Evolutionary conservation across 2,329 filamentous ascomycete genomes (phyloP).

Genomic region (Daldinia sp.): DNA sequence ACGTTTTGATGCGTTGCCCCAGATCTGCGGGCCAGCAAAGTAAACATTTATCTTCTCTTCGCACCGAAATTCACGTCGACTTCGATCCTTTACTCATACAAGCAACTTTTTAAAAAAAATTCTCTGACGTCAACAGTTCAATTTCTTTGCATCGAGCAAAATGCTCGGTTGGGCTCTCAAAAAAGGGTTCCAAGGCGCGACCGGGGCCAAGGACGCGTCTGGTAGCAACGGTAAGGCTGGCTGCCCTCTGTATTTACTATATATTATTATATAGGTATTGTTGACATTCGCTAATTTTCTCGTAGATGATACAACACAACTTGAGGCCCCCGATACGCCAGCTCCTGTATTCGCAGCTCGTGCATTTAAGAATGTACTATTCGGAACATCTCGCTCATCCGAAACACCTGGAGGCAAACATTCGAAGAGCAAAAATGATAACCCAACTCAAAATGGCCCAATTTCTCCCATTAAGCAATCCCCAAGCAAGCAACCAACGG

Average conservation of each 20-base stretch:
- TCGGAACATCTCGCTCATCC: constrained; percentile 65
- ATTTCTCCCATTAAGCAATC: constrained; percentile 64
- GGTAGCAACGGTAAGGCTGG: constrained; percentile 44
- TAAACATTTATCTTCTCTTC: constrained; percentile 24
- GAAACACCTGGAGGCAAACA: constrained; percentile 50
- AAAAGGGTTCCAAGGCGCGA: constrained; percentile 57
- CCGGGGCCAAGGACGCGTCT: constrained; percentile 52
- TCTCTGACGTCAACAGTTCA: constrained; percentile 6
- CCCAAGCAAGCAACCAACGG: constrained; percentile 64
- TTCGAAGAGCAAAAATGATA: constrained; percentile 43
- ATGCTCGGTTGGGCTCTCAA: constrained; percentile 74
- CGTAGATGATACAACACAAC: constrained; percentile 60
- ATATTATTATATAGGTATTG: no score
- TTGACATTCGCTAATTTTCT: constrained; percentile 32
- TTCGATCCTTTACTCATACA: constrained; percentile 11
- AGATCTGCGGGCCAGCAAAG: constrained; percentile 22
- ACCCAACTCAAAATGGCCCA: constrained; percentile 47
- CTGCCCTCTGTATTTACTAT: constrained; percentile 1
- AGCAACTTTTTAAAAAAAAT: not conserved
- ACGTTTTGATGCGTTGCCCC: constrained; percentile 25
- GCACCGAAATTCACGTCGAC: constrained; percentile 12
- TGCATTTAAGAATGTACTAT: constrained; percentile 72
- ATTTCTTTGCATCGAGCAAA: constrained; percentile 31
- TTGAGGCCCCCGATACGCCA: constrained; percentile 73
- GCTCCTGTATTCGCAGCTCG: constrained; percentile 75